phyloP scores from a whole-genome alignment of 192 early-diverging fungal genomes.

The Linnemannia elongata region DNA sequence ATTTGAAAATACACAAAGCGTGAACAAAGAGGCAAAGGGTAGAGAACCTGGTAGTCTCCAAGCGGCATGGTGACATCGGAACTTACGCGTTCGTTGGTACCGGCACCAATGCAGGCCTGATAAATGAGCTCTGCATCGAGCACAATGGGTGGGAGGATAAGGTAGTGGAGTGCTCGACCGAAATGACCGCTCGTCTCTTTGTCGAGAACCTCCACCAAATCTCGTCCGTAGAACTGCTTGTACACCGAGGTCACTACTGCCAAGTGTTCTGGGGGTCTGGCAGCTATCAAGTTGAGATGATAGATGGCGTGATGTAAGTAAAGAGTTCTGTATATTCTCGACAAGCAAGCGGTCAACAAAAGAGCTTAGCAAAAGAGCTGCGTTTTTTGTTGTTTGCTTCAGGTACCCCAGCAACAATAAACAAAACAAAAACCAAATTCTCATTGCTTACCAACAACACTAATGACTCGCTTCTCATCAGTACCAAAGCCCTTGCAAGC shows the following conservation, averaged over 20 bases:
- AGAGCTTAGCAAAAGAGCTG: background rate
- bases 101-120: slow-evolving; percentile 37
- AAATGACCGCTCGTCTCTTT: slow-evolving; percentile 54
- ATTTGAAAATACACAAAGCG: background rate
- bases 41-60: background rate
- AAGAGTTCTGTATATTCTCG: background rate
- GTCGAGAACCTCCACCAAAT: slow-evolving; percentile 43
- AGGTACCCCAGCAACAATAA: background rate
- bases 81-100: slow-evolving; percentile 52
- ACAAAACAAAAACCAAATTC: background rate
- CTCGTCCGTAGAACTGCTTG: slow-evolving; percentile 48
- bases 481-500: slow-evolving; percentile 53
- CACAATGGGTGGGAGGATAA: slow-evolving; percentile 37
- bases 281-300: slow-evolving; percentile 15
- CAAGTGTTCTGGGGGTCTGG: slow-evolving; percentile 39
- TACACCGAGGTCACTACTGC: slow-evolving; percentile 38
- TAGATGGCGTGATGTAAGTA: background rate
- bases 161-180: slow-evolving; percentile 37
- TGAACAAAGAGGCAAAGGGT: background rate
- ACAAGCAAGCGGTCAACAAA: background rate
- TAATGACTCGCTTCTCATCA: slow-evolving; percentile 46
- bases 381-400: background rate
- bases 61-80: background rate
- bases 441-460: slow-evolving; percentile 45
- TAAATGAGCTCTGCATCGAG: slow-evolving; percentile 48